Conservation (phyloP, 805 yeast species). For the Sugiyamaella lignohabitans region DNA sequence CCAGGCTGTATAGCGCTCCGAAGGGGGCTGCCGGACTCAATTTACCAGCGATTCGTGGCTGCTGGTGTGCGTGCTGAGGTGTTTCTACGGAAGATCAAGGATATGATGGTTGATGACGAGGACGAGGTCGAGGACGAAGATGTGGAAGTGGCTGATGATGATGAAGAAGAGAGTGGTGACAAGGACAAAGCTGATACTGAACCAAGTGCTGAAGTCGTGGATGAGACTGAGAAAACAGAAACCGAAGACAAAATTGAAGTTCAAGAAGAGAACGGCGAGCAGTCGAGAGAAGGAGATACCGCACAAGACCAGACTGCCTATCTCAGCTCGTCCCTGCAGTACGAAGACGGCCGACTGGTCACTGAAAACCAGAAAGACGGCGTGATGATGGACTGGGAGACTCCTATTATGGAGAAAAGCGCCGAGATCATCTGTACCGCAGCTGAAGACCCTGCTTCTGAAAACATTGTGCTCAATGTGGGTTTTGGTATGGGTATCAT, state of each 20-base stretch:
- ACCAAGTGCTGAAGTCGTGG: constrained; percentile 17
- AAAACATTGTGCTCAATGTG: constrained; percentile 56
- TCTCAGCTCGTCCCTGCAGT: constrained; percentile 59
- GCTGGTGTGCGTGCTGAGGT: constrained; percentile 92
- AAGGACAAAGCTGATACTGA: constrained; percentile 15
- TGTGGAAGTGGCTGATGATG: constrained; percentile 7
- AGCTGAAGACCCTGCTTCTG: constrained; percentile 27
- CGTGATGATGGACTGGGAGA: constrained; percentile 98
- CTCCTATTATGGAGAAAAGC: constrained; percentile 71
- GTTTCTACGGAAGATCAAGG: constrained; percentile 63
- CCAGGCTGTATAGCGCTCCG: constrained; percentile 76
- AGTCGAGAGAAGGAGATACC: constrained; percentile 15
- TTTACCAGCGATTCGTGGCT: constrained; percentile 51
- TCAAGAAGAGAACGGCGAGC: background rate
- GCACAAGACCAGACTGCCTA: constrained; percentile 50
- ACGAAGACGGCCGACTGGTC: constrained; percentile 58
- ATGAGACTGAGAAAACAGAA: background rate
- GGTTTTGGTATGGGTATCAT: constrained; percentile 98
- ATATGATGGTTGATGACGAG: constrained; percentile 24
- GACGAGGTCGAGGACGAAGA: constrained; percentile 18
- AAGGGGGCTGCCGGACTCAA: constrained; percentile 41
- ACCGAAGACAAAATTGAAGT: background rate
- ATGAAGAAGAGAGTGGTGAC: constrained; percentile 14
- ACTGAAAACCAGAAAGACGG: constrained; percentile 77
- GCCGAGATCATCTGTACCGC: constrained; percentile 57